These are phyloP conservation scores for Dissophora ornata DNA, from an alignment of 192 early-diverging fungal genomes.

Conservation along the genomic window DNA sequence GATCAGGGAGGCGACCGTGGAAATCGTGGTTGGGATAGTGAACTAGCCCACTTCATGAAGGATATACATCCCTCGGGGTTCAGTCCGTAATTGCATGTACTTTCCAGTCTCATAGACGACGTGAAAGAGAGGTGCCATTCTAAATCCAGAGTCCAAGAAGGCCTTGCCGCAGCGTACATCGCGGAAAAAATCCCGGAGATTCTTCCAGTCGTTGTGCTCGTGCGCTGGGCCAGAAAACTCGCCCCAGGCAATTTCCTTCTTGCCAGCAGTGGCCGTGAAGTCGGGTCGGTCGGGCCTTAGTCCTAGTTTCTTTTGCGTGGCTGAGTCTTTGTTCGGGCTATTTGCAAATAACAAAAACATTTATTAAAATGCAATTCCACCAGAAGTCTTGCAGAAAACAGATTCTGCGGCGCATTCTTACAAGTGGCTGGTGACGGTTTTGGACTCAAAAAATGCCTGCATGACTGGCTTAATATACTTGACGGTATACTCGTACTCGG, in stretches of 20 bases:
- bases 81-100: constrained; percentile 19
- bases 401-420: constrained; percentile 16
- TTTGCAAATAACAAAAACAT: constrained; percentile 13
- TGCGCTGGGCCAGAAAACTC: constrained; percentile 31
- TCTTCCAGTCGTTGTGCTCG: constrained; percentile 23
- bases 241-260: constrained; percentile 28
- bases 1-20: constrained; percentile 14
- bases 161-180: constrained; percentile 27
- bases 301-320: constrained; percentile 20
- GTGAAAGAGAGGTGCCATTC: constrained; percentile 27
- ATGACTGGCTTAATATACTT: constrained; percentile 29
- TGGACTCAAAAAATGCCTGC: constrained; percentile 28
- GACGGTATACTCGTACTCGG: constrained; percentile 23
- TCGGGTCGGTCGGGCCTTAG: constrained; percentile 17
- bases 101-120: constrained; percentile 21
- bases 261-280: constrained; percentile 17
- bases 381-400: not conserved
- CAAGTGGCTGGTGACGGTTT: constrained; percentile 30
- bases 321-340: constrained; percentile 25
- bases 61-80: constrained; percentile 27
- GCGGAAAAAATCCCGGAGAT: constrained; percentile 20
- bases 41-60: constrained; percentile 31
- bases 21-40: constrained; percentile 28
- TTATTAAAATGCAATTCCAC: constrained; percentile 11
- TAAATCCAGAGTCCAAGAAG: constrained; percentile 31